Percentiles rank a stretch among this genome's conserved stretches.
phyloP scores from a whole-genome alignment of 2,329 filamentous ascomycete genomes.

The Exophiala oligosperma region DNA sequence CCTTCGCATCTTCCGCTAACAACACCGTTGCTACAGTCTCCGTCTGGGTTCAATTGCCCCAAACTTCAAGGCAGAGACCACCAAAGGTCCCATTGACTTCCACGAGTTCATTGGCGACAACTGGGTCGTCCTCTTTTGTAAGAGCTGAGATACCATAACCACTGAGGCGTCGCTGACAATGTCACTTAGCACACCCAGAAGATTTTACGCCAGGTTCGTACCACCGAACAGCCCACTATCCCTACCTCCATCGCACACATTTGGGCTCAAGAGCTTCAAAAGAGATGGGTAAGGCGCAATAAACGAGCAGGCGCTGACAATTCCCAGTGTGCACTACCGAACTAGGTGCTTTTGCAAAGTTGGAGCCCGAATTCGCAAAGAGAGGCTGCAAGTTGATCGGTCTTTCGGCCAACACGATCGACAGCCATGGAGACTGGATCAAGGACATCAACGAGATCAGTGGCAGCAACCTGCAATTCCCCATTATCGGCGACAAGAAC shows the following conservation, averaged over 20 bases:
- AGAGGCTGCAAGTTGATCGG: conserved; percentile 64
- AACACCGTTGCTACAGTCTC: conserved; percentile 43
- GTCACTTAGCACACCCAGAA: conserved; percentile 43
- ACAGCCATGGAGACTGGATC: conserved; percentile 56
- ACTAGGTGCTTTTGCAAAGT: conserved; percentile 63
- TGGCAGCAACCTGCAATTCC: conserved; percentile 39
- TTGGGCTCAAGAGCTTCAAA: background rate
- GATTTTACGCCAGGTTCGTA: conserved; percentile 31
- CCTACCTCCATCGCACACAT: background rate
- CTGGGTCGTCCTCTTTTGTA: conserved; percentile 68
- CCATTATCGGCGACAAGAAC: conserved; percentile 47
- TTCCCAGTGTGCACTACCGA: conserved; percentile 56
- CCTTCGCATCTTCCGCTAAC: conserved; percentile 7
- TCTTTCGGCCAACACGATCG: conserved; percentile 59
- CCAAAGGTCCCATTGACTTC: conserved; percentile 67
- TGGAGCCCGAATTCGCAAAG: conserved; percentile 64
- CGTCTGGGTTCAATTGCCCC: conserved; percentile 67
- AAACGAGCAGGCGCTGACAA: background rate
- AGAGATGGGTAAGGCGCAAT: background rate
- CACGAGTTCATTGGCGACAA: conserved; percentile 70
- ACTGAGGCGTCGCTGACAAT: background rate
- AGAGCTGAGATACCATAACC: background rate
- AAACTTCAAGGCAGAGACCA: conserved; percentile 69
- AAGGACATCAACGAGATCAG: conserved; percentile 50
- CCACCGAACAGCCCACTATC: background rate